Evolutionary conservation across 148 eudicot genomes (phyloP).

Genomic region (Selenicereus undatus): DNA sequence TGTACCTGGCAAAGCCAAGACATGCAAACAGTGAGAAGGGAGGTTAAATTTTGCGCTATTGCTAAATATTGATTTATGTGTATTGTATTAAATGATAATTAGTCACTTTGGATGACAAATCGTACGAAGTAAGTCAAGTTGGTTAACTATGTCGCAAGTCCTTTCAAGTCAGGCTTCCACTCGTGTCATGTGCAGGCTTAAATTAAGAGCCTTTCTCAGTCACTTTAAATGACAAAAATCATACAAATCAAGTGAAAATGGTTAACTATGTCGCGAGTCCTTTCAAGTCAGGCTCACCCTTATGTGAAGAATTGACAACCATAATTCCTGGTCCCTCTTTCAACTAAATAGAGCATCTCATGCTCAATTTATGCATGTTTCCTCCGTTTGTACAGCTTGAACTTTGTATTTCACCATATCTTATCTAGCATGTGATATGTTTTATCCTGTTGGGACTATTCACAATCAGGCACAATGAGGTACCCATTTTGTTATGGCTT

Average conservation of each 20-base stretch:
- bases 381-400: background rate
- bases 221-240: no score
- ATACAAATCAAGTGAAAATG: no score
- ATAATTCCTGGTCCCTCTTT: background rate
- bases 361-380: background rate
- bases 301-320: background rate
- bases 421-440: background rate
- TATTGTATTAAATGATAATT: no score
- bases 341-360: background rate
- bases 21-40: background rate
- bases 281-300: background rate
- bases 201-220: no score
- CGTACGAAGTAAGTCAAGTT: background rate
- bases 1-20: conserved; percentile 60
- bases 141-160: background rate
- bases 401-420: background rate
- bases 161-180: no score
- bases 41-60: background rate
- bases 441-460: background rate
- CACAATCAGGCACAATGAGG: background rate
- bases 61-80: no score
- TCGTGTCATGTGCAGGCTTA: no score
- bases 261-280: no score
- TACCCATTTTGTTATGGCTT: no score
- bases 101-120: background rate